phyloP scores from a whole-genome alignment of 768 basidiomycete genomes.

The Tephrocybe sp. region DNA sequence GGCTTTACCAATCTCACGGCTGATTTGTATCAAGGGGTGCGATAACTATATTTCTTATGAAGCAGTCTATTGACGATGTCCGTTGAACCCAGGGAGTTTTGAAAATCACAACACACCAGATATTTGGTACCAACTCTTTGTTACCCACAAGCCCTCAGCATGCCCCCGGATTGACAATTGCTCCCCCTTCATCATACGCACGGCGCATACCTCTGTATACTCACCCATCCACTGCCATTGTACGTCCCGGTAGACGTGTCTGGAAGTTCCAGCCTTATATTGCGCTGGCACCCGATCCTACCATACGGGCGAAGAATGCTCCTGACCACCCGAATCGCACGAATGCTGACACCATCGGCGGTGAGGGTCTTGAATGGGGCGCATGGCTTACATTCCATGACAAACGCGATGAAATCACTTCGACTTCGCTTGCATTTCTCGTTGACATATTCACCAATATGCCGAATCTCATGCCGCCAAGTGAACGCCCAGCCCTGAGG shows the following conservation, averaged over 20 bases:
- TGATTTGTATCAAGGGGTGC: constrained; percentile 58
- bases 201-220: constrained; percentile 55
- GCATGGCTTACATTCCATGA: constrained; percentile 53
- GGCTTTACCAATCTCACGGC: constrained; percentile 59
- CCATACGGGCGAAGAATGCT: constrained; percentile 38
- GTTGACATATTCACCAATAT: constrained; percentile 53
- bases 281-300: constrained; percentile 39
- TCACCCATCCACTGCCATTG: constrained; percentile 46
- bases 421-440: constrained; percentile 52
- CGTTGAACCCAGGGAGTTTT: constrained; percentile 40
- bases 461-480: constrained; percentile 46
- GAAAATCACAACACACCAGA: constrained; percentile 53
- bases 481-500: constrained; percentile 39
- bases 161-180: constrained; percentile 30
- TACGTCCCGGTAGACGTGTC: constrained; percentile 18
- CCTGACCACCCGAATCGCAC: constrained; percentile 37
- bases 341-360: constrained; percentile 41
- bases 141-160: constrained; percentile 16
- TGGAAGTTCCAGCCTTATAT: constrained; percentile 39
- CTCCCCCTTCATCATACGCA: constrained; percentile 57
- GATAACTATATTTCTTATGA: not conserved
- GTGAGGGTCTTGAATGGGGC: constrained; percentile 57
- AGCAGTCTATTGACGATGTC: not conserved
- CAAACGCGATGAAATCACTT: constrained; percentile 42
- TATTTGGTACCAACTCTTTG: constrained; percentile 51